A percentile compares a stretch with the other conserved stretches of the same genome.
These are phyloP conservation scores for Lagerstroemia speciosa DNA, from an alignment of 345 rosid species.

Conservation along the genomic window DNA sequence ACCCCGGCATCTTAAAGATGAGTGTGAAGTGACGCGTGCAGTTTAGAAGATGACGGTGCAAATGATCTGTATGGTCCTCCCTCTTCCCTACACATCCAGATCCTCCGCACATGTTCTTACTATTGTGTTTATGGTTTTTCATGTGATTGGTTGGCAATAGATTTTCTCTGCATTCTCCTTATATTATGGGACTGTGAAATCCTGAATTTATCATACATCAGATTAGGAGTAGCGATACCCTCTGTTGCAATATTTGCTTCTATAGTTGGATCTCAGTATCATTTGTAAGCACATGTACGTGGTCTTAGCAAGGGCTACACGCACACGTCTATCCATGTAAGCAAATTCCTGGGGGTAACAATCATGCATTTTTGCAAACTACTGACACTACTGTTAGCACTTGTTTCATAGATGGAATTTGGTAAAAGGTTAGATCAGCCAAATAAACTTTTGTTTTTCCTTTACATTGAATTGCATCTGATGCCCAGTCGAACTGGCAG, in stretches of 20 bases:
- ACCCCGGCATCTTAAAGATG: slow-evolving; percentile 1
- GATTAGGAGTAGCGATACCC: background rate
- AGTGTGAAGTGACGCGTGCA: background rate
- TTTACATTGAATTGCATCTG: too few species aligned
- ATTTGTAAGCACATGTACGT: too few species aligned
- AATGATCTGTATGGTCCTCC: background rate
- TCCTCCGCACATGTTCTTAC: background rate
- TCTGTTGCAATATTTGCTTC: background rate
- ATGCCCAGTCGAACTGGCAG: too few species aligned
- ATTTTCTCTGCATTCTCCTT: background rate
- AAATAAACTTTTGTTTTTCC: background rate
- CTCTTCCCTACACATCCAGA: background rate
- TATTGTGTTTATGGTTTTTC: background rate
- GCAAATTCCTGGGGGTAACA: too few species aligned
- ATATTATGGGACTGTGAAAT: background rate
- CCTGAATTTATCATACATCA: background rate
- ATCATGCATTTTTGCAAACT: background rate
- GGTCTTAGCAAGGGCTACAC: too few species aligned
- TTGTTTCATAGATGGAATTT: background rate
- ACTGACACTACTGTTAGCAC: background rate
- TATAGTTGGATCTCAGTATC: background rate
- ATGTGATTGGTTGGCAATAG: background rate
- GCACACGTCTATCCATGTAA: too few species aligned
- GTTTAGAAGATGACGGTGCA: background rate
- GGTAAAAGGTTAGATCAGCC: background rate